Evolutionary conservation across 164 flowering plant genomes (phyloP).

Genomic region (Berberis vulgaris): DNA sequence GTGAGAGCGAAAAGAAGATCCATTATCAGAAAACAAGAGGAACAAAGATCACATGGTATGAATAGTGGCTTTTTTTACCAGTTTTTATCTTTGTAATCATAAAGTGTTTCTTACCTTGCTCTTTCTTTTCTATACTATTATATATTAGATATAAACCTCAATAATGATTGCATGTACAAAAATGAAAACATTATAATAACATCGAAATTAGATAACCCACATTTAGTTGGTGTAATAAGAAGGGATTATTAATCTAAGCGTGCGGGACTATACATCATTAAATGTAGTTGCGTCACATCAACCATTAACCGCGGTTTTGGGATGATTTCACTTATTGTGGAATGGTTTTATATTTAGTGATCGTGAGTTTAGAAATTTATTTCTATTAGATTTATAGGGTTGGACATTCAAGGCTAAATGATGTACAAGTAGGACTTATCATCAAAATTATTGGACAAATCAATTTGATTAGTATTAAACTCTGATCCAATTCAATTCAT

Average conservation of each 20-base stretch:
- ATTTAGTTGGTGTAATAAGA: neutral
- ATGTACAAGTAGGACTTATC: no score
- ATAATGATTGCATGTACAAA: neutral
- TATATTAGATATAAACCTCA: neutral
- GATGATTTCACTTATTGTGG: neutral
- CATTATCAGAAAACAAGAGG: conserved; percentile 11
- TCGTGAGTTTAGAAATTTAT: no score
- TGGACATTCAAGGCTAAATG: no score
- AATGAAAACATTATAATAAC: neutral
- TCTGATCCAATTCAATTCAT: no score
- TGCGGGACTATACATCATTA: neutral
- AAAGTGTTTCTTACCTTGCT: conserved; percentile 1
- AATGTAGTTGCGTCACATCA: neutral
- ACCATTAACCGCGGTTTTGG: neutral
- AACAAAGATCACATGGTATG: conserved; percentile 23
- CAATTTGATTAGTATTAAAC: no score
- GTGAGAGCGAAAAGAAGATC: conserved; percentile 12
- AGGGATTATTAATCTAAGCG: neutral
- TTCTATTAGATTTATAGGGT: no score
- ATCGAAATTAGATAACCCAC: neutral
- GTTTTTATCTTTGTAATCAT: conserved; percentile 15
- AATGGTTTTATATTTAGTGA: no score
- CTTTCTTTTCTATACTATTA: conserved; percentile 2
- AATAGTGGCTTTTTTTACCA: conserved; percentile 10
- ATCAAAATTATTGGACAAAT: no score